Evolutionary conservation across 2,329 filamentous ascomycete genomes (phyloP), one percentile per base, ranked within the genome.

Genomic region (Nemania sp.): DNA sequence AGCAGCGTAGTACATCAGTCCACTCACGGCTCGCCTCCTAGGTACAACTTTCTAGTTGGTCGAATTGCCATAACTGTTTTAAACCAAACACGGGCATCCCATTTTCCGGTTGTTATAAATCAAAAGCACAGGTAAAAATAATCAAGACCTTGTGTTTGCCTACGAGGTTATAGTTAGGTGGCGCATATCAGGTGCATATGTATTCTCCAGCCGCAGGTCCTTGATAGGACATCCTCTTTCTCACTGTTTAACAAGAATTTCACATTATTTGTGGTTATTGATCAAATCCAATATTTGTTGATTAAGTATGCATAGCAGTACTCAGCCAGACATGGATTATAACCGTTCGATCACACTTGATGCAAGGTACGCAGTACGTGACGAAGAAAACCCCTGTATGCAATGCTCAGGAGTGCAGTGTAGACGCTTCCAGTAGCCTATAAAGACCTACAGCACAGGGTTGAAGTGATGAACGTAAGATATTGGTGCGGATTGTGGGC

Each of bases 401-500:
- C 52, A 5, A 32, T 22, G 18, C 15, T 8, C 51, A 29, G 20
- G 32, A 35, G 32, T 11, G 32, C 11, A 35, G 7, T 35, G 32
- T 29, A 41, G 59, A 24, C 52, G 52, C 61, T 61, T 10, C 32
- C 51, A 51, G 55, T 45, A 63, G 59, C 51, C 70, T 72, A 70
- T 66, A 35, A 72, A 59, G 67, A 52, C 60, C 32, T 64, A 27
- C 45, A 61, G 67, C 70, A 70, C 60, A 52, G 20, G 26, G 20
- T 60, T 26, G 22, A 56, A 22, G 70, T 73, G 72, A 75, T 65
- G 18, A 61, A 52, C 53, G 65, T 64, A 55, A 61, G 35, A 66
- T 61, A 72, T 71, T 74, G 70, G 72, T 65, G 58, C 47, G 15
- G 38, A 45, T 20, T 66, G 62, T 53, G 66, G 58, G 47, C 38